These are phyloP conservation scores for Chytriomyces confervae DNA, from an alignment of 192 early-diverging fungal genomes.

Conservation along the genomic window DNA sequence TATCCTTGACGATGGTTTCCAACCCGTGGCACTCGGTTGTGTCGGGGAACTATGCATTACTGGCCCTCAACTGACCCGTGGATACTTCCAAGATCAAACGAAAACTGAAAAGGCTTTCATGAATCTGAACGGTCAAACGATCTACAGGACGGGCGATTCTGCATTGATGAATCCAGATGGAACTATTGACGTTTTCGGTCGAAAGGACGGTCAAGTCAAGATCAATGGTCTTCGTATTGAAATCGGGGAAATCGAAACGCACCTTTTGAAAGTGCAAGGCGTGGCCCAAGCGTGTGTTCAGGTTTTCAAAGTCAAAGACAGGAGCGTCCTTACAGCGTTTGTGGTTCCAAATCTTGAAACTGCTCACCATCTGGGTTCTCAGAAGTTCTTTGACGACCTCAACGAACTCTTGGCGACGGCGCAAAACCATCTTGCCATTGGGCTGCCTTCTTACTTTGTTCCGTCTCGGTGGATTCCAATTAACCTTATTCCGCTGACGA, in stretches of 20 bases:
- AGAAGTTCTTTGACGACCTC: no score
- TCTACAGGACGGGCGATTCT: slow-evolving; percentile 48
- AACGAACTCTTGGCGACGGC: no score
- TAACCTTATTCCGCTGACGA: no score
- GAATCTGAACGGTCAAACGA: slow-evolving; percentile 3
- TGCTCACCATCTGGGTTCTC: no score
- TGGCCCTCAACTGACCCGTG: slow-evolving; percentile 46
- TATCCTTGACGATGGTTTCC: no score
- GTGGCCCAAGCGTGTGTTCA: no score
- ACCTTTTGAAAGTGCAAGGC: slow-evolving; percentile 2
- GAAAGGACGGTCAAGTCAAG: slow-evolving; percentile 59
- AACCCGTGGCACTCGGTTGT: slow-evolving; percentile 42
- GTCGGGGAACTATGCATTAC: slow-evolving; percentile 53
- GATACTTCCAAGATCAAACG: slow-evolving; percentile 50
- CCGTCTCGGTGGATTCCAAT: no score
- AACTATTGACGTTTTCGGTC: slow-evolving; percentile 46
- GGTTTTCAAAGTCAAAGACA: no score
- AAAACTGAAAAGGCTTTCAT: slow-evolving; percentile 46
- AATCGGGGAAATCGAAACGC: slow-evolving; percentile 35
- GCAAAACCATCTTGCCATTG: no score
- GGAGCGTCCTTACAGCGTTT: no score
- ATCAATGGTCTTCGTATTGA: slow-evolving; percentile 57
- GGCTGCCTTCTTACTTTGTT: no score
- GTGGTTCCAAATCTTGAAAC: no score
- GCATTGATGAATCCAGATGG: slow-evolving; percentile 28